Evolutionary conservation across 768 basidiomycete species (phyloP).

Genomic region (Lanmaoa pseudosensibilis): DNA sequence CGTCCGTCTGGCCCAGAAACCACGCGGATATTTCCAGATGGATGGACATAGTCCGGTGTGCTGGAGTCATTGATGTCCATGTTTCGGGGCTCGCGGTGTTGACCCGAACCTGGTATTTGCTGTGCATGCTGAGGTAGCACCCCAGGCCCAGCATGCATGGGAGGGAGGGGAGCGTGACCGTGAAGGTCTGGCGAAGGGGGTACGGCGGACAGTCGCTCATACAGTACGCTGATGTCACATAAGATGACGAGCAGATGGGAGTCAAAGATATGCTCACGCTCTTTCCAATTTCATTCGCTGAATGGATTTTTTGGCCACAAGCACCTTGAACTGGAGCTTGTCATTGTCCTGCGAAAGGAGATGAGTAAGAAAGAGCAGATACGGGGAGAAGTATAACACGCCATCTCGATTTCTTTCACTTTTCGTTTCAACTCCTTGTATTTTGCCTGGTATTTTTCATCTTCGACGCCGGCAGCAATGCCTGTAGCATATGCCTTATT

Average conservation of each 20-base stretch:
- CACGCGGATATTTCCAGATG: slow-evolving; percentile 48
- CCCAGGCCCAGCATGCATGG: slow-evolving; percentile 36
- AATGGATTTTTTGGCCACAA: slow-evolving; percentile 77
- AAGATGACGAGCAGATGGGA: slow-evolving; percentile 25
- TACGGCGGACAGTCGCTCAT: slow-evolving; percentile 69
- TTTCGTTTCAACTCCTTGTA: slow-evolving; percentile 88
- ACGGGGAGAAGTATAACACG: slow-evolving; percentile 38
- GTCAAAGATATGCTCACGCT: slow-evolving; percentile 58
- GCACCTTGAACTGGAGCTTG: slow-evolving; percentile 78
- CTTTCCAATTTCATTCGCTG: slow-evolving; percentile 86
- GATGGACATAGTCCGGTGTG: slow-evolving; percentile 49
- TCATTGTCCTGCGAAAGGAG: slow-evolving; percentile 71
- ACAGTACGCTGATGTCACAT: slow-evolving; percentile 56
- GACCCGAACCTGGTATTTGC: slow-evolving; percentile 18
- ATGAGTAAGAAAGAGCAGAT: slow-evolving; percentile 3
- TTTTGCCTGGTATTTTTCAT: slow-evolving; percentile 83
- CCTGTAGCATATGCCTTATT: slow-evolving; percentile 51
- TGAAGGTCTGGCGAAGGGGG: slow-evolving; percentile 56
- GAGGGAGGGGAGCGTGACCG: slow-evolving; percentile 38
- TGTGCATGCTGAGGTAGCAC: slow-evolving; percentile 37
- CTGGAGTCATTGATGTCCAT: slow-evolving; percentile 49
- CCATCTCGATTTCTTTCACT: slow-evolving; percentile 82
- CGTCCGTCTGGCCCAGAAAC: slow-evolving; percentile 50
- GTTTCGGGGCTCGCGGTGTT: slow-evolving; percentile 41
- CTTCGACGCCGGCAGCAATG: slow-evolving; percentile 78